Base-by-base conservation (phyloP, 2,329 filamentous ascomycete genomes). In the Fusarium xyrophilum region DNA sequence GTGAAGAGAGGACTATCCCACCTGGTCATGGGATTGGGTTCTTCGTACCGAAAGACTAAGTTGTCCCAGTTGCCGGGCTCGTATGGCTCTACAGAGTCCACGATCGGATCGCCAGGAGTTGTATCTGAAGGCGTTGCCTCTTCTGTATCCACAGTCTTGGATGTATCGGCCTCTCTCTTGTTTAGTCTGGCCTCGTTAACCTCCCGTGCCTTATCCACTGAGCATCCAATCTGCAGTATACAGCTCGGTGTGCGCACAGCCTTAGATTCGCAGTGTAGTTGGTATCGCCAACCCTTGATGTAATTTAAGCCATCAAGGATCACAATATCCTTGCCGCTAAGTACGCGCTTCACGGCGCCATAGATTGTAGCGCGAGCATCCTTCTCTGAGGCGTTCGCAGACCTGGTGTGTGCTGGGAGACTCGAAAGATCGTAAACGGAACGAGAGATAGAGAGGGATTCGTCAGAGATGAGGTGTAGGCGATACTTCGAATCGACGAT, bases 201-300 rank as follows among this genome's bases (percentile, higher is more conserved):
- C 25, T 75, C 76, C 64, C 78, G 79, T 5, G 87, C 86, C 64
- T 77, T 77, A n/a, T 88, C 86, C 6, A 81, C 78, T 13, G 81
- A 74, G 66, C 85, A 87, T 0, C 88, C 88, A 44, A 90, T 82
- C 77, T 89, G 88, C 67, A 96, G 82, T 59, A 96, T 88, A 73
- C 91, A 93, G 78, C 87, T 91, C 6, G 91, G 87, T 6, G 92
- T 96, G 67, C 89, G 82, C 56, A 92, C 81, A 48, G 92, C 92
- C 79, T 96, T 96, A 38, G 92, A 88, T 79, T 96, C 92, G 81
- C 92, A 95, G 78, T 90, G 91, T 25, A 96, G 82, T 82, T 96
- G 92, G 77, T 96, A 96, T 50, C 93, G 85, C 87, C 92, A 96
- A 38, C 92, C 93, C 78, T 96, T 96, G 81, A 96, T 96, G 79